Percentiles rank a stretch among this genome's conserved stretches.
Conservation (phyloP, 2,329 filamentous ascomycete genomes). For the Tolypocladium pustulatum region DNA sequence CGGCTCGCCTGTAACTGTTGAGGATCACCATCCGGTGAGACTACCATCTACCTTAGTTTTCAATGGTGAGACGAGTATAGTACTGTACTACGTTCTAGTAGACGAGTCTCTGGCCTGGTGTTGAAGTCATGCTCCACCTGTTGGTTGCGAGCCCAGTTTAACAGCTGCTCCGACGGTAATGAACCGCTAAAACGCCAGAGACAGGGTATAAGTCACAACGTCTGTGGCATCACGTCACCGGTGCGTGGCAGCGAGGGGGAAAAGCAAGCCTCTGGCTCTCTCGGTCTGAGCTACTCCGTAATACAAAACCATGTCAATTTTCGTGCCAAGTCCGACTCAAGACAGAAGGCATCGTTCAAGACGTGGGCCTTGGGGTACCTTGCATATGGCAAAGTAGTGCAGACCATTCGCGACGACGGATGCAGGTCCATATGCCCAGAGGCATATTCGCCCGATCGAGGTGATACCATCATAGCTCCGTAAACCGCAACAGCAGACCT, state of each 20-base stretch:
- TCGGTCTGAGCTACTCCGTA: neutral
- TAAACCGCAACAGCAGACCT: neutral
- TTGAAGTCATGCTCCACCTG: neutral
- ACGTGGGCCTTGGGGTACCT: neutral
- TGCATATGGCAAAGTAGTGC: neutral
- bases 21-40: neutral
- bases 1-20: too few relatives aligned
- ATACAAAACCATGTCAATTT: neutral
- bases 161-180: neutral
- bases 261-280: neutral
- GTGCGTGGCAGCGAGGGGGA: neutral
- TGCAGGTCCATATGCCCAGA: neutral
- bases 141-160: neutral
- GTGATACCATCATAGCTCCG: neutral
- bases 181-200: neutral
- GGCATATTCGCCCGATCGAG: neutral
- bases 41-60: neutral
- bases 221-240: neutral
- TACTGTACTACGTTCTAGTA: neutral
- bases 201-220: neutral
- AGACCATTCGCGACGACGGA: neutral
- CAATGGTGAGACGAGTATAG: neutral
- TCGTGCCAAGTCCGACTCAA: neutral
- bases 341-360: neutral
- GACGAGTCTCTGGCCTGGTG: neutral